Base-by-base conservation (phyloP, 371 early-diverging fungal genomes). In the Mucor plumbeus region DNA sequence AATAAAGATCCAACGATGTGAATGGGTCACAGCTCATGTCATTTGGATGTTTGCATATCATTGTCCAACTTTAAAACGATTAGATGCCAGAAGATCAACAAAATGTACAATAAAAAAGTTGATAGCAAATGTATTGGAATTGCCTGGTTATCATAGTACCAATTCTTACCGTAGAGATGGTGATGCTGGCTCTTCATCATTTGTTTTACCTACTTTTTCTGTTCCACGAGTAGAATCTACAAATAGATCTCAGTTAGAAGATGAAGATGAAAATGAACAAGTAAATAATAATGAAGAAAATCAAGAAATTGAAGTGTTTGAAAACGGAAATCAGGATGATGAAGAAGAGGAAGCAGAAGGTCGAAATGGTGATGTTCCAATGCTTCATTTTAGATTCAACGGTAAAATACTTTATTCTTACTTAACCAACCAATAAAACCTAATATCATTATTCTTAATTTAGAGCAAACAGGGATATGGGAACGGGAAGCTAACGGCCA, bases 21-120 rank as follows among this genome's bases (percentile, higher is more conserved):
- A 87, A 17, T 88, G 88, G 88, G 82, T 88, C 7, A 87, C 87
- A 0, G 76, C 81, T 1, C 80, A 76, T 10, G 71, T 82, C 7
- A 77, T 88, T 14, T 80, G 81, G 75, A 47, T 72, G 44, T 82
- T 84, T 77, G 76, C 71, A 1, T 64, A 69, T 14, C 59, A 77
- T 44, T 85, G 84, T 59, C 76, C 69, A 10, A 72, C 61, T n/a
- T 54, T 87, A 0, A 70, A 71, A 19, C 68, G 64, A 21, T 43
- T 87, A 15, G 88, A 86, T 72, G 77, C 82, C 1, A 74, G 83
- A 19, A 63, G 82, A 15, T 84, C 85, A 7, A 60, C 75, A 19
- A 80, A 82, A 59, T 83, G 83, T 57, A 73, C 71, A 1, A 71
- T 81, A 35, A 80, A 79, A 53, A 61, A 66, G 4, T 50, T 83